Conservation (phyloP, 2,329 filamentous ascomycete genomes). For the Incumbomyces lentus region DNA sequence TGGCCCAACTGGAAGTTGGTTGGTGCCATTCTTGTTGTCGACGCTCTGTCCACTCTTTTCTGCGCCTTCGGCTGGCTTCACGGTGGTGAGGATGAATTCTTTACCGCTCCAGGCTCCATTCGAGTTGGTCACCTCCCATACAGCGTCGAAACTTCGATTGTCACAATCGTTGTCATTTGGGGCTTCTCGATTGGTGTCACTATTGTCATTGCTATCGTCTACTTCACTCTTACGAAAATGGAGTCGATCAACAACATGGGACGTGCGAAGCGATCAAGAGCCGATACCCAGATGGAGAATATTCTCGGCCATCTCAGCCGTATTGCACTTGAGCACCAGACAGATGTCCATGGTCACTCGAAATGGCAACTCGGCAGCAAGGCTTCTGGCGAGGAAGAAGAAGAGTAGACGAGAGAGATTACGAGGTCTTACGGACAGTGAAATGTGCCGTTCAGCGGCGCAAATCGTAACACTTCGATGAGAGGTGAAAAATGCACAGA, state of each 20-base stretch:
- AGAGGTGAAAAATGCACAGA: constrained; percentile 1
- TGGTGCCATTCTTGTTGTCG: constrained; percentile 59
- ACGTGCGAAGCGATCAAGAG: constrained; percentile 41
- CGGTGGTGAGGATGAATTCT: constrained; percentile 37
- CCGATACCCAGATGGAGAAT: constrained; percentile 46
- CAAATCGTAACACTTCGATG: not conserved
- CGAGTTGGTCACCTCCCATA: constrained; percentile 12
- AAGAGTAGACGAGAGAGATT: constrained; percentile 24
- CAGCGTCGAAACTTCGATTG: constrained; percentile 33
- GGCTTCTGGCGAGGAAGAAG: constrained; percentile 34
- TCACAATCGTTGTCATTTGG: constrained; percentile 44
- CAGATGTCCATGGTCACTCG: constrained; percentile 35
- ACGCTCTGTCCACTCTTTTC: constrained; percentile 63
- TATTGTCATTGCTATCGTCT: constrained; percentile 43
- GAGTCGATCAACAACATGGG: constrained; percentile 41
- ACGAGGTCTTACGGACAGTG: constrained; percentile 2
- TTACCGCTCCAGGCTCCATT: constrained; percentile 24
- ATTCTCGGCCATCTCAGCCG: constrained; percentile 43
- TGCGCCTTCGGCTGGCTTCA: constrained; percentile 62
- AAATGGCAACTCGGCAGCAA: constrained; percentile 35
- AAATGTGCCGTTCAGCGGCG: not conserved
- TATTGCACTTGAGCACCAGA: constrained; percentile 42
- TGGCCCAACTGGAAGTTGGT: constrained; percentile 67
- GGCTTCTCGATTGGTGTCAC: constrained; percentile 44
- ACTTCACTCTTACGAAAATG: constrained; percentile 39